Evolutionary conservation across 176 grass and related monocot genomes (phyloP).

Genomic region (Cymbopogon citratus): DNA sequence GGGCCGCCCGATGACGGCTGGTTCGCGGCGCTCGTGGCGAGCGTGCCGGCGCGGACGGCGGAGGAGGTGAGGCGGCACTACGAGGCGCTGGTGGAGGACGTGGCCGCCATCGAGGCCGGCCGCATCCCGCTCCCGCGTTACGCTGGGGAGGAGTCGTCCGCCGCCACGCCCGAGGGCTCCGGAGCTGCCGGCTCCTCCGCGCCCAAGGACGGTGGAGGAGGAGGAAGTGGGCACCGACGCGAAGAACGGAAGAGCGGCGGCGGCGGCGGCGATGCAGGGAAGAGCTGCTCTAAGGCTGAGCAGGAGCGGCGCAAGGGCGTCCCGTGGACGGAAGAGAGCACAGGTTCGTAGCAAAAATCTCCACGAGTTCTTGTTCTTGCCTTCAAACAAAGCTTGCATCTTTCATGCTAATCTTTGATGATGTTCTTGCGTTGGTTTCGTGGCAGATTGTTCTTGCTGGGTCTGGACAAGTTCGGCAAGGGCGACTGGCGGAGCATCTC

Average conservation of each 20-base stretch:
- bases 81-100: constrained; percentile 78
- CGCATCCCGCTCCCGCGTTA: constrained; percentile 62
- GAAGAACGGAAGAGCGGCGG: constrained; percentile 35
- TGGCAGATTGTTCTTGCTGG: constrained; percentile 74
- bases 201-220: constrained; percentile 17
- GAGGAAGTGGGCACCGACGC: constrained; percentile 15
- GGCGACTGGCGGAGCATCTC: constrained; percentile 99
- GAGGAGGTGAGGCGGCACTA: constrained; percentile 80
- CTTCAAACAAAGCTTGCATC: not conserved
- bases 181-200: not conserved
- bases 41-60: constrained; percentile 50
- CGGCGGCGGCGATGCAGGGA: constrained; percentile 36
- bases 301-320: constrained; percentile 94
- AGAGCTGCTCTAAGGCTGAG: constrained; percentile 78
- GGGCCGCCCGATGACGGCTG: constrained; percentile 37
- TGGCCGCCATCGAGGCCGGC: constrained; percentile 77
- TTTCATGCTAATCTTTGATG: not conserved
- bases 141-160: constrained; percentile 44
- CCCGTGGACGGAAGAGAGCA: constrained; percentile 99
- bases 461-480: constrained; percentile 94
- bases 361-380: not conserved
- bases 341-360: constrained; percentile 34
- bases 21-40: constrained; percentile 49
- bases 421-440: not conserved
- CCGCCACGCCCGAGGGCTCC: constrained; percentile 2